A percentile compares a stretch with the other conserved stretches of the same genome.
Conservation (phyloP, 2,329 filamentous ascomycete genomes). For the Alternaria longipes region DNA sequence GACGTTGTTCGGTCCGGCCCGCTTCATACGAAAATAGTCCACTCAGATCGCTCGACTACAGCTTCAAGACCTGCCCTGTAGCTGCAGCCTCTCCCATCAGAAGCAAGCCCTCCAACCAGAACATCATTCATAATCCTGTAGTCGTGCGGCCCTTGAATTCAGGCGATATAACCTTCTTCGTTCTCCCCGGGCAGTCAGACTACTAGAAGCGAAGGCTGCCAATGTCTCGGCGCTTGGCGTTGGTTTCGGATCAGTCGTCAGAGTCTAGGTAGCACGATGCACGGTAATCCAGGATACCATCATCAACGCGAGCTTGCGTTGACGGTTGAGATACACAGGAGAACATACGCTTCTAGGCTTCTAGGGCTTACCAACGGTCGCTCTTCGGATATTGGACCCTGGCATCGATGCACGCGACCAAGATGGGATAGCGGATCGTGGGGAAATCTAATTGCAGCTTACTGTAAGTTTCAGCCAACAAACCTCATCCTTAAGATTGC, state of each 20-base stretch:
- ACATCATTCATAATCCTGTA: background rate
- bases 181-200: constrained; percentile 1
- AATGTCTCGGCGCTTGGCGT: background rate
- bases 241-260: background rate
- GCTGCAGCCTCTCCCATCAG: background rate
- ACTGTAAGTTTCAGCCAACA: background rate
- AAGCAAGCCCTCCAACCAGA: background rate
- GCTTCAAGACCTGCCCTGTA: background rate
- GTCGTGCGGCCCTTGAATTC: background rate
- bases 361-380: background rate
- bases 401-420: background rate
- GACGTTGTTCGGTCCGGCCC: background rate
- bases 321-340: background rate
- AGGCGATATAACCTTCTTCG: background rate
- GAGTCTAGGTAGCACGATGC: background rate
- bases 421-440: background rate
- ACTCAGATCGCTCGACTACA: background rate
- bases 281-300: background rate
- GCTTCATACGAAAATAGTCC: background rate
- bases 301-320: background rate
- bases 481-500: background rate
- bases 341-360: too few relatives aligned
- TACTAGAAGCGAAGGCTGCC: background rate
- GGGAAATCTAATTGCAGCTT: background rate
- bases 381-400: background rate